These are phyloP conservation scores for Chimonanthus salicifolius DNA, from an alignment of 164 flowering plant genomes.

Conservation along the genomic window DNA sequence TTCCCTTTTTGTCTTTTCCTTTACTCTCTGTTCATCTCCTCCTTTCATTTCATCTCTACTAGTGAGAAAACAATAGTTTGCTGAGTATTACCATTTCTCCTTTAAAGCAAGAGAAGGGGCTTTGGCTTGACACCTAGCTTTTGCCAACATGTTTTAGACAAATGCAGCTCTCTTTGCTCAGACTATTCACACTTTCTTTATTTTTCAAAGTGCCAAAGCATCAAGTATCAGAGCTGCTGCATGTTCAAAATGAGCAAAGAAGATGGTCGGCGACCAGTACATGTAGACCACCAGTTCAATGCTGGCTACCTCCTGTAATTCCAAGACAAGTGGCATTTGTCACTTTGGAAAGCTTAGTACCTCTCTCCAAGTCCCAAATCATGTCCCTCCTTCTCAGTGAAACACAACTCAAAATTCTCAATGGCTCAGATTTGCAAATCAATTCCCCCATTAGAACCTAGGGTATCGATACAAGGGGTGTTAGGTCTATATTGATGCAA, in stretches of 20 bases:
- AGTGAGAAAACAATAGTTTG: no score
- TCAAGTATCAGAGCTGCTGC: no score
- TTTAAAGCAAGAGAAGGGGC: background rate
- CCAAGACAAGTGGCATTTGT: background rate
- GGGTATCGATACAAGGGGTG: no score
- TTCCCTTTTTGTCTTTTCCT: slow-evolving; percentile 20
- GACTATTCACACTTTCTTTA: no score
- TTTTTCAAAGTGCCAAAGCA: no score
- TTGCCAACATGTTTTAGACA: background rate
- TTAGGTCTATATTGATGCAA: no score
- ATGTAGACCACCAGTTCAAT: background rate
- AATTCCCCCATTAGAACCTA: no score
- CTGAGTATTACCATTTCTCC: background rate
- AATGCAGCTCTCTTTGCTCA: no score
- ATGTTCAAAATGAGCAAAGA: background rate
- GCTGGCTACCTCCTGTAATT: background rate
- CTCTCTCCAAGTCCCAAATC: background rate
- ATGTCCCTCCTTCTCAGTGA: no score
- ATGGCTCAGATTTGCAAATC: no score
- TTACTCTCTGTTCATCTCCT: slow-evolving; percentile 10
- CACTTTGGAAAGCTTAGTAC: background rate
- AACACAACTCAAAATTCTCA: no score
- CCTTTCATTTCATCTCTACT: background rate
- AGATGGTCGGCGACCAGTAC: background rate
- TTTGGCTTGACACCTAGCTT: background rate